Evolutionary conservation across 1,284 basidiomycete species (phyloP).

Genomic region (Agroathelia rolfsii): DNA sequence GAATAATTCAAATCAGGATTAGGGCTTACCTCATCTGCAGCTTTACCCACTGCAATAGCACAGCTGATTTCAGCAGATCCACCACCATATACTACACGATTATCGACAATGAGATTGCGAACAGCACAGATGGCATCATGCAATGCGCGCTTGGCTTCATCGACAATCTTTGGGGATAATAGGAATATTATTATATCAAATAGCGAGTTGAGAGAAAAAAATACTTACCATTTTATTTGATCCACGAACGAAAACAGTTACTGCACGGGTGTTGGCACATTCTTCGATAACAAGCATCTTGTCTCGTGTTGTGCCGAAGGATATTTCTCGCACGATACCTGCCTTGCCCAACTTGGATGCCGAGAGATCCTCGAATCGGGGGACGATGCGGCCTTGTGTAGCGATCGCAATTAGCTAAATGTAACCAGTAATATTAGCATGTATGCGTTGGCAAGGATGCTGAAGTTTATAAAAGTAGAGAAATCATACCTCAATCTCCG

Average conservation of each 20-base stretch:
- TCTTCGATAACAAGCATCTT: constrained; percentile 99
- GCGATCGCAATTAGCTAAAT: constrained; percentile 91
- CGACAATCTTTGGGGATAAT: constrained; percentile 67
- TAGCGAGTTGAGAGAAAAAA: constrained; percentile 4
- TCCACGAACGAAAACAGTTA: constrained; percentile 95
- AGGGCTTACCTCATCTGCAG: constrained; percentile 76
- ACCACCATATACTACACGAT: constrained; percentile 96
- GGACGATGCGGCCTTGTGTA: constrained; percentile 96
- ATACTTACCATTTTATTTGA: constrained; percentile 92
- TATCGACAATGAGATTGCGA: constrained; percentile 90
- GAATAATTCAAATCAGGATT: not conserved
- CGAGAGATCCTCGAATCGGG: constrained; percentile 92
- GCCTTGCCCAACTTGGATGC: constrained; percentile 88
- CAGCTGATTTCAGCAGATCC: constrained; percentile 97
- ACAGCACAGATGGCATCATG: constrained; percentile 98
- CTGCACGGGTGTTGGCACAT: constrained; percentile 93
- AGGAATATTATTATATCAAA: not conserved
- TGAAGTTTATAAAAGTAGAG: constrained; percentile 1
- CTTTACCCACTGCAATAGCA: constrained; percentile 86
- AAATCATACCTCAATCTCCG: constrained; percentile 84
- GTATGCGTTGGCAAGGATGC: not conserved
- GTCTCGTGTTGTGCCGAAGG: constrained; percentile 95
- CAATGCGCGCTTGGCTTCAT: constrained; percentile 94
- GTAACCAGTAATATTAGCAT: constrained; percentile 7
- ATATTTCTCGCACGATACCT: constrained; percentile 86